Evolutionary conservation across 148 eudicot genomes (phyloP), one percentile per base, ranked within the genome.

Genomic region (Polygonum aviculare): DNA sequence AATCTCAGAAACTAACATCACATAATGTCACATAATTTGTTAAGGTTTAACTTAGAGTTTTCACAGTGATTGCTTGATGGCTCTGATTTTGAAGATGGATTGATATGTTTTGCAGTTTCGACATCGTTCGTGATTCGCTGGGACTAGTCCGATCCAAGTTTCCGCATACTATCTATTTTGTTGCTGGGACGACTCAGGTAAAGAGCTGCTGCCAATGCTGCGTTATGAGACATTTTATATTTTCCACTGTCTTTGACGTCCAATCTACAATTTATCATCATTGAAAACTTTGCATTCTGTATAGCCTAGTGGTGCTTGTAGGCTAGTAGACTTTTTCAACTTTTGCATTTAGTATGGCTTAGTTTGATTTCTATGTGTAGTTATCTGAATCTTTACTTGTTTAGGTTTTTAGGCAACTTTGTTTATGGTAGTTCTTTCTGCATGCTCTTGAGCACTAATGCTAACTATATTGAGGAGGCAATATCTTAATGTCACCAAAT

Each of bases 171-270:
- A 75, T 88, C 22, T 95, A 82, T 75, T 86, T 90, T 71, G 90
- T 93, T 44, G 81, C 94, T 33, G 99, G 99, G 49, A 90, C n/a
- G n/a, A n/a, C 99, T 80, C 99, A 95, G 89, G 99, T 95, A 79
- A 79, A 82, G 82, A 51, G 45, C 54, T 72, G 72, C 16, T 75
- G 35, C 19, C 12, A 44, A 45, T 48, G 10, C 49, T 69, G 47
- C 36, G 36, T 60, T 57, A 8, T 22, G 65, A 22, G 65, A 22
- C 12, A 7, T 51, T 16, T 51, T 14, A 9, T 57, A 57, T 57
- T 10, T 22, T 54, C 59, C 59, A 5, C 59, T 22, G 18, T 54
- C 59, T 54, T 14, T 54, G 26, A 54, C 4, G 26, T 63, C 8
- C 70, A 63, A 1, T 14, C 40, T 63, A 39, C 41, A 18, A 35